Base-by-base conservation (phyloP, 805 yeast species). In the Lipomyces kockii region DNA sequence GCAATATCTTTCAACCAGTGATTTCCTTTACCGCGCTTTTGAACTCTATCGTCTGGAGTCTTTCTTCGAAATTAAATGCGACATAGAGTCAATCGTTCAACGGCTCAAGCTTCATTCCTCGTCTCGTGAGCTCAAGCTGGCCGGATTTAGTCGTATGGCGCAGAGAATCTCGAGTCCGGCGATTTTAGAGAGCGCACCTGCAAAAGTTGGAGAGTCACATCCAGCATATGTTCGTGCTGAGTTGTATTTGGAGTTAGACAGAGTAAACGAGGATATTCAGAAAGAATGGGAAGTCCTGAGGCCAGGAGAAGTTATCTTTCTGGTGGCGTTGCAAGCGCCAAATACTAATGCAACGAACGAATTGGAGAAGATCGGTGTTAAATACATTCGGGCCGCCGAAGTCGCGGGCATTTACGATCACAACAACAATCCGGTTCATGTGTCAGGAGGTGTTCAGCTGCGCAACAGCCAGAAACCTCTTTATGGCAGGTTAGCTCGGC, bases 1-100 rank as follows among this genome's bases (percentile, higher is more conserved):
- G 6, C 80, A 78, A 51, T 78, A 73, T 64, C 69, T 78, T 14
- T 68, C 77, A 20, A 43, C 72, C 32, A 66, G 67, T n/a, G 80
- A 78, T 59, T 75, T 78, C 49, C 58, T 76, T 27, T 55, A 67
- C n/a, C 69, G 79, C 35, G 60, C 69, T 2, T 72, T 74, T 39
- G 63, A 67, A 39, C 55, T 76, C 1, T 64, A 60, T 9, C 66
- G 73, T 9, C 66, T 67, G 3, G 77, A 77, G 53, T 52, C 64
- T 20, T 68, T 70, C 39, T 70, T 59, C 32, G 71, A 70, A 25
- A 63, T 78, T 46, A 62, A 70, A 46, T 43, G 58, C 12, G 75
- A 75, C 43, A 46, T 77, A 22, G 74, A 73, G 58, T 53, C 62
- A 6, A 69, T 67, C 11, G 55, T 76, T 8, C 58, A 58, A 49